Conservation (phyloP, 768 basidiomycete species). For the Aureoboletus auriporus region DNA sequence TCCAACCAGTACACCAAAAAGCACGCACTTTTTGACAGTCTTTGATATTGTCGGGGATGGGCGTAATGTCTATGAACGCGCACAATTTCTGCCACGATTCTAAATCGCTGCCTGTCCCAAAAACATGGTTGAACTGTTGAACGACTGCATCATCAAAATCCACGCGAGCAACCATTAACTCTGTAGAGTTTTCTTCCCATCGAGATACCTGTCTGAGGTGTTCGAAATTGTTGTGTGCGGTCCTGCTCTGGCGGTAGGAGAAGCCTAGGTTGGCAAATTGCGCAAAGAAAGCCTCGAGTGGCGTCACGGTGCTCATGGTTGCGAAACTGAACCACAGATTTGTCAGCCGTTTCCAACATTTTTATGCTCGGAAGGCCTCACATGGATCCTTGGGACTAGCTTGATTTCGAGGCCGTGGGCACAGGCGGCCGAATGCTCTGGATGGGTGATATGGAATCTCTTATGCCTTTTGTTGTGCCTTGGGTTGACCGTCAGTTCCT, state of each 20-base stretch:
- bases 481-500: too few species aligned
- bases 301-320: conserved; percentile 2
- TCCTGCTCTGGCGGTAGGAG: conserved; percentile 5
- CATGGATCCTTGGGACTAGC: too few species aligned
- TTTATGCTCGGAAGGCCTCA: too few species aligned
- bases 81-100: conserved; percentile 26
- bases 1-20: not conserved
- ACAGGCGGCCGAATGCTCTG: too few species aligned
- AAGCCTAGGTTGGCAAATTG: conserved; percentile 14
- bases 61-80: conserved; percentile 14
- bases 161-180: not conserved
- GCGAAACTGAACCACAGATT: not conserved
- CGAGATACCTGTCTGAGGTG: conserved; percentile 4
- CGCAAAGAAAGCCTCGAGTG: conserved; percentile 25
- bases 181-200: not conserved
- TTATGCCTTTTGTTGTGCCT: too few species aligned
- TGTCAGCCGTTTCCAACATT: not conserved
- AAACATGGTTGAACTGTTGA: conserved; percentile 23
- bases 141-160: conserved; percentile 20
- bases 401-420: too few species aligned
- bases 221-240: conserved; percentile 21
- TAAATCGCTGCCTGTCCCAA: conserved; percentile 17
- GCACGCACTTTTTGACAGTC: conserved; percentile 17
- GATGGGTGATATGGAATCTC: too few species aligned
- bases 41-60: conserved; percentile 14